Base-by-base conservation (phyloP, 2,329 filamentous ascomycete genomes). In the Dichotomopilus funicola region DNA sequence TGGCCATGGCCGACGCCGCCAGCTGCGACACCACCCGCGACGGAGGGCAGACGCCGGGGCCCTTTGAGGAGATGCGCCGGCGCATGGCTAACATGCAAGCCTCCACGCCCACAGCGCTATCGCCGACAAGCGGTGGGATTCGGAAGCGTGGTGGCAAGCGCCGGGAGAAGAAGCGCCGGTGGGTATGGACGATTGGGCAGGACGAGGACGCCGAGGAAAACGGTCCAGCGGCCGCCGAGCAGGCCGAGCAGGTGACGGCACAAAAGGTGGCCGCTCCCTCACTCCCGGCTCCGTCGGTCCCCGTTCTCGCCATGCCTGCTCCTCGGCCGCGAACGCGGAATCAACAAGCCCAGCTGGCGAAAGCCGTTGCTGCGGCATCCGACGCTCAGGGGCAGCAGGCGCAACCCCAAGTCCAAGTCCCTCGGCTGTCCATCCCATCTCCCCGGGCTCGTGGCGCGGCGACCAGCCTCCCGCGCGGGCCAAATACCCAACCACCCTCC, bases 171-270 rank as follows among this genome's bases (percentile, higher is more conserved):
- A 83, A 80, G 68, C 73, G 82, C 10, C 78, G 78, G 44, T 86
- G 82, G 83, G 79, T 83, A 38, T 86, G 83, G 83, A 86, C 83
- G 1, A 84, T 86, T 45, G 80, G 78, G 2, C 75, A 77, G 56
- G 78, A 80, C 1, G 75, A 74, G 1, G 70, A 75, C 6, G 51
- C 52, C 6, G 10, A 47, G 8, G 51, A 44, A 4, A 54, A 49
- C n/a, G 31, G 11, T 31, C 27, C 55, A 36, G 43, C 45, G 1
- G 12, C 19, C 19, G 19, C 2, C 19, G 19, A 27, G 19, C 19
- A 27, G 19, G 2, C 19, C 3, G 19, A 27, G 19, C 19, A 2
- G 19, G 19, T 27, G 19, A 27, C 19, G 2, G 19, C 19, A 27
- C 19, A 27, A 3, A 27, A 27, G 3, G 19, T 27, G 19, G 19